Conservation (phyloP, 768 basidiomycete species). For the Boletus bicolor region DNA sequence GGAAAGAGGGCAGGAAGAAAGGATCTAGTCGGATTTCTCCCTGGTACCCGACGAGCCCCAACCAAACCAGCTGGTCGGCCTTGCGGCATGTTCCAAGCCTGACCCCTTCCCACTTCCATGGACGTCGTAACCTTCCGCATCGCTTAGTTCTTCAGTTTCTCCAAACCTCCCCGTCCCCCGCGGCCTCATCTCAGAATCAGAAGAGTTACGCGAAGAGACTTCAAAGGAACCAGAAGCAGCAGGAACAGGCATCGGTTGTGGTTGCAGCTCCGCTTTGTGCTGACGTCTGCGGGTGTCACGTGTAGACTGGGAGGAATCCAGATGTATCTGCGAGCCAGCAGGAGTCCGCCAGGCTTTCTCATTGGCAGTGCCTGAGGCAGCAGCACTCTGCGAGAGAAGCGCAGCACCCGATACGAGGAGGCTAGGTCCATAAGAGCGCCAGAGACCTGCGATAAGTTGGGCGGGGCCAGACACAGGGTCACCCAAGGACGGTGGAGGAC, state of each 20-base stretch:
- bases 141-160: slow-evolving; percentile 69
- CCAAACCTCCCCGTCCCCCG: slow-evolving; percentile 54
- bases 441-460: slow-evolving; percentile 62
- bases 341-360: slow-evolving; percentile 28
- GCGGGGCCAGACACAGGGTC: slow-evolving; percentile 63
- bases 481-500: slow-evolving; percentile 43
- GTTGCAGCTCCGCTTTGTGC: slow-evolving; percentile 48
- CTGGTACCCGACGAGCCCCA: slow-evolving; percentile 30
- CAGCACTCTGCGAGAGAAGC: slow-evolving; percentile 52
- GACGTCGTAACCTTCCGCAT: slow-evolving; percentile 61
- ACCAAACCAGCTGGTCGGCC: slow-evolving; percentile 35
- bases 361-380: slow-evolving; percentile 34
- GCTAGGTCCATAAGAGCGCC: slow-evolving; percentile 75
- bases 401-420: slow-evolving; percentile 67
- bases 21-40: slow-evolving; percentile 21
- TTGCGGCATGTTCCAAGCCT: slow-evolving; percentile 21
- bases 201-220: slow-evolving; percentile 37
- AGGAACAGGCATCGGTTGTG: slow-evolving; percentile 30
- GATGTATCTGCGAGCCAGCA: slow-evolving; percentile 30
- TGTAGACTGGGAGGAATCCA: slow-evolving; percentile 30
- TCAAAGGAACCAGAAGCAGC: slow-evolving; percentile 32
- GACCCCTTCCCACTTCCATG: slow-evolving; percentile 9
- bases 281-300: slow-evolving; percentile 48
- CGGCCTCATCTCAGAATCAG: slow-evolving; percentile 44
- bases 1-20: neutral